phyloP scores from a whole-genome alignment of 495 filamentous ascomycete species.

The Penicillium paxilli region DNA sequence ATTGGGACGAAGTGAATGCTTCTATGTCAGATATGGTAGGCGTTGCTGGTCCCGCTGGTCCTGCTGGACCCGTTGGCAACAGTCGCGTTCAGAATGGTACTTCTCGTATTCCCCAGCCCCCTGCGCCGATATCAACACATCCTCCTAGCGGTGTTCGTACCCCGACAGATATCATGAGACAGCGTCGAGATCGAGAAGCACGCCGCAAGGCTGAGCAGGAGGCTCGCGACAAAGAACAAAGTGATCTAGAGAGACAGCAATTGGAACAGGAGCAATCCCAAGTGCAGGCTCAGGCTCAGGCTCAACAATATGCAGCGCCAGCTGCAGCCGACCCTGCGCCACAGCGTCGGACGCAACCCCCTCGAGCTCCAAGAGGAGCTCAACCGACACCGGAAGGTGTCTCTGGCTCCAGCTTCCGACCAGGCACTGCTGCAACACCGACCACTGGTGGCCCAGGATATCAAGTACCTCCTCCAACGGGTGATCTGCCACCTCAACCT shows the following conservation, averaged over 20 bases:
- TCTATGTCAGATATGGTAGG: slow-evolving; percentile 84
- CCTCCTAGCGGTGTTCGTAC: slow-evolving; percentile 48
- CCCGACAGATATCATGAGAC: slow-evolving; percentile 75
- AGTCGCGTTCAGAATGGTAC: slow-evolving; percentile 51
- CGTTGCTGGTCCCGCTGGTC: slow-evolving; percentile 44
- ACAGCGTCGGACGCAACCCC: slow-evolving; percentile 39
- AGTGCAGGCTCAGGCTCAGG: slow-evolving; percentile 20
- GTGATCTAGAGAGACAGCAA: slow-evolving; percentile 53
- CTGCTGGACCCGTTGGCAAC: slow-evolving; percentile 28
- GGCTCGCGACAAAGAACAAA: slow-evolving; percentile 45
- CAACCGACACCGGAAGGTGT: slow-evolving; percentile 21
- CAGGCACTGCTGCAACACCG: slow-evolving; percentile 13
- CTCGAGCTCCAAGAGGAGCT: slow-evolving; percentile 25
- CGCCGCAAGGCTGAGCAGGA: slow-evolving; percentile 61
- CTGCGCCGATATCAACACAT: slow-evolving; percentile 47
- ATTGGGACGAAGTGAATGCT: slow-evolving; percentile 87
- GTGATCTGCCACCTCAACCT: slow-evolving; percentile 9
- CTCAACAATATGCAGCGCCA: slow-evolving; percentile 54
- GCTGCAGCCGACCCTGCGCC: slow-evolving; percentile 51
- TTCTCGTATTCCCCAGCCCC: slow-evolving; percentile 44
- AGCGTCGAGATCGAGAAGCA: slow-evolving; percentile 67
- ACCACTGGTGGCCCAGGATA: slow-evolving; percentile 13
- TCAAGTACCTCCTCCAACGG: slow-evolving; percentile 14
- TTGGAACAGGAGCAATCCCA: slow-evolving; percentile 53
- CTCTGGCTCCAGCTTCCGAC: neutral